Evolutionary conservation across 2,329 filamentous ascomycete genomes (phyloP).

Genomic region (Fusarium beomiforme): DNA sequence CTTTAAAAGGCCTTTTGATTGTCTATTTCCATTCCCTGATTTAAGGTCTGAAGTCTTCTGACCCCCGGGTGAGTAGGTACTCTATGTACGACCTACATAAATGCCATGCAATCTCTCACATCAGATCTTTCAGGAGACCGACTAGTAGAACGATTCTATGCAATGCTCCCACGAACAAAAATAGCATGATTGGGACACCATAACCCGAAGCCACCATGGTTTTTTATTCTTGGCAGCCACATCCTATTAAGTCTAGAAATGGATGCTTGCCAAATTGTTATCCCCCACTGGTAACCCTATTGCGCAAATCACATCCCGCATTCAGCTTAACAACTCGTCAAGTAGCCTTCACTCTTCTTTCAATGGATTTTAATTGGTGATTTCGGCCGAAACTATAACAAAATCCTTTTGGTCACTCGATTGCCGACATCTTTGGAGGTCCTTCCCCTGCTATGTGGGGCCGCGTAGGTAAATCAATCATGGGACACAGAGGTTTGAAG

Average conservation of each 20-base stretch:
- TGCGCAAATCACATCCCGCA: slow-evolving; percentile 39
- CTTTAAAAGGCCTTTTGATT: too few species aligned
- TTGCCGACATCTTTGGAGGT: slow-evolving; percentile 3
- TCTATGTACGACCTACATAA: not conserved
- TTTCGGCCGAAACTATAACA: not conserved
- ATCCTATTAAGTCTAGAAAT: not conserved
- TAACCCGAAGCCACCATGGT: not conserved
- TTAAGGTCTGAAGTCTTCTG: too few species aligned
- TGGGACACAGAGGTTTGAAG: not conserved
- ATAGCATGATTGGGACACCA: not conserved
- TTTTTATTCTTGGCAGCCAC: not conserved
- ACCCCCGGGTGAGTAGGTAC: too few species aligned
- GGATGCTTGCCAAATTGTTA: not conserved
- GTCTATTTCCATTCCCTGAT: too few species aligned
- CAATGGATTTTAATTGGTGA: not conserved
- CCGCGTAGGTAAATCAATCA: not conserved
- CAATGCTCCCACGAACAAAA: not conserved
- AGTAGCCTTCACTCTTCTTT: slow-evolving; percentile 1
- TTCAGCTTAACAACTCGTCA: not conserved
- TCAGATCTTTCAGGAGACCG: not conserved
- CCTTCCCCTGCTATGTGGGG: not conserved
- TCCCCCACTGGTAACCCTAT: slow-evolving; percentile 18
- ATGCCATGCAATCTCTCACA: not conserved
- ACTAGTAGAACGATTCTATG: not conserved
- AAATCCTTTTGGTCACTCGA: not conserved